Evolutionary conservation across 768 basidiomycete species (phyloP).

Genomic region (Hericium rajendrae): DNA sequence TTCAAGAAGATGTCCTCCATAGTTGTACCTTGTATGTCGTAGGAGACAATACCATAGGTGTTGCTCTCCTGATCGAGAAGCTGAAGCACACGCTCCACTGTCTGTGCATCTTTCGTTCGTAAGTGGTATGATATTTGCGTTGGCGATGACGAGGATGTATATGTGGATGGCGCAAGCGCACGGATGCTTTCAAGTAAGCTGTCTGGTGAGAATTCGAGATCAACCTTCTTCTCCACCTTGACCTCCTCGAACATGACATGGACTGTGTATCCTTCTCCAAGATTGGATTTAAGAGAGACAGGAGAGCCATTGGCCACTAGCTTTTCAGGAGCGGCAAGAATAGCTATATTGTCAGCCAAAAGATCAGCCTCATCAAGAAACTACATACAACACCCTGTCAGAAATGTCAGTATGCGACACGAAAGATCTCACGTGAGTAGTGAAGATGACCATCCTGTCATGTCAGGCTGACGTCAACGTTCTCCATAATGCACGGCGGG

Average conservation of each 20-base stretch:
- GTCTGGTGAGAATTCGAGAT: conserved; percentile 14
- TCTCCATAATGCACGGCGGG: conserved; percentile 69
- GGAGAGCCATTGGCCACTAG: conserved; percentile 67
- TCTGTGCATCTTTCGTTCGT: conserved; percentile 44
- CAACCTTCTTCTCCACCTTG: conserved; percentile 19
- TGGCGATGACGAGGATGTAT: conserved; percentile 33
- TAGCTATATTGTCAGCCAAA: conserved; percentile 65
- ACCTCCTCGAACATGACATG: conserved; percentile 35
- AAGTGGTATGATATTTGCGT: conserved; percentile 44
- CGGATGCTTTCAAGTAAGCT: conserved; percentile 35
- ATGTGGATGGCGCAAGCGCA: conserved; percentile 34
- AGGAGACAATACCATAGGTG: conserved; percentile 34
- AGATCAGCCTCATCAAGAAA: conserved; percentile 77
- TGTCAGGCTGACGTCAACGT: conserved; percentile 58
- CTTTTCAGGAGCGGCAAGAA: conserved; percentile 67
- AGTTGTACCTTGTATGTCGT: conserved; percentile 62
- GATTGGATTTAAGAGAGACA: conserved; percentile 57
- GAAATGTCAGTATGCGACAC: not conserved
- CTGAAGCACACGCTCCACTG: conserved; percentile 47
- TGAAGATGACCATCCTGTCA: conserved; percentile 63
- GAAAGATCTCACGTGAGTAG: conserved; percentile 53
- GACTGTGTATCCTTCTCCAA: conserved; percentile 66
- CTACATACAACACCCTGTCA: conserved; percentile 20
- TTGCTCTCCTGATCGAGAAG: conserved; percentile 38
- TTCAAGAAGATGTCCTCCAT: conserved; percentile 73